A percentile compares a stretch with the other conserved stretches of the same genome.
Evolutionary conservation across 352 stramenopile species (phyloP).

Genomic region (Phytophthora citrophthora): DNA sequence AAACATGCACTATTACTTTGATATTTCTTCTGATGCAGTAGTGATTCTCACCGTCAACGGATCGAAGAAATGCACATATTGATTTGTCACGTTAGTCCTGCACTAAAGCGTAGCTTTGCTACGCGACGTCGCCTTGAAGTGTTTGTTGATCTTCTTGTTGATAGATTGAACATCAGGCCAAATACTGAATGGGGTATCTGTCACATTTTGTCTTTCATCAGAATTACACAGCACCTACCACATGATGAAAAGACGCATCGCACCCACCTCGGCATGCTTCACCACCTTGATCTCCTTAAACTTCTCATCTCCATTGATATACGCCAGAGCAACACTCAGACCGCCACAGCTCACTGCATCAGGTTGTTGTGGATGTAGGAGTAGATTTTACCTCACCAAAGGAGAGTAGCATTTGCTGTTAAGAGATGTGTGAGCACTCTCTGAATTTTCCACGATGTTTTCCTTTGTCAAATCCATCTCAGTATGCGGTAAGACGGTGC

Average conservation of each 20-base stretch:
- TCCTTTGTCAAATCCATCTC: no score
- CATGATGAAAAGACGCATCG: neutral
- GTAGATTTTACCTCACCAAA: neutral
- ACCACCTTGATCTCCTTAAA: neutral
- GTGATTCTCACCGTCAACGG: no score
- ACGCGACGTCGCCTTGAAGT: neutral
- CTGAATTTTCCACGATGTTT: neutral
- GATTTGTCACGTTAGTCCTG: neutral
- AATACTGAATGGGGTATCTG: neutral
- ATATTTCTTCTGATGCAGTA: no score
- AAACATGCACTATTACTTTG: no score
- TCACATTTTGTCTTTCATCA: neutral
- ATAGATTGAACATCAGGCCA: neutral
- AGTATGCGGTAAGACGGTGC: no score
- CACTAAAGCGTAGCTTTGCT: neutral
- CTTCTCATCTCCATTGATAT: neutral
- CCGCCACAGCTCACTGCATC: neutral
- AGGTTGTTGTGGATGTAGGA: neutral
- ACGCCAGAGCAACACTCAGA: neutral
- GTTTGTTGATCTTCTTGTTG: neutral
- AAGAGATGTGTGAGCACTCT: no score
- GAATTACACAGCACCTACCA: neutral
- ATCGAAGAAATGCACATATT: no score
- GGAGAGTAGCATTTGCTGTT: no score
- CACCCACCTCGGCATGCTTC: no score